Percentiles rank a stretch among this genome's conserved stretches.
Conservation (phyloP, 352 stramenopile species). For the Pythium pyrilobum region DNA sequence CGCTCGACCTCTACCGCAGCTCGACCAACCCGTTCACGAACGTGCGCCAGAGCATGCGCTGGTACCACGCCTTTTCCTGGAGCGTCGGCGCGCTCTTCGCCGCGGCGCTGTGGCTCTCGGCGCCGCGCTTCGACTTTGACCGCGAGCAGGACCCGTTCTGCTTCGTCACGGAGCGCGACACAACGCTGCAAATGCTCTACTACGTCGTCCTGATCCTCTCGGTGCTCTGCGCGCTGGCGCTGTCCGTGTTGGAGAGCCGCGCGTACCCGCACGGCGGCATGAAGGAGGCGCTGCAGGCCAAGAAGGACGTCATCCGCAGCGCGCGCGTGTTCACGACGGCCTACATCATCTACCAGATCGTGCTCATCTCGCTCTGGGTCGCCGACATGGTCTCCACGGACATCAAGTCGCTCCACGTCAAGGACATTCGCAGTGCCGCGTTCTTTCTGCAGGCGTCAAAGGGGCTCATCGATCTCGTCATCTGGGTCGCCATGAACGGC, state of each 20-base stretch:
- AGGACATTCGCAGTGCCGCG: conserved; percentile 46
- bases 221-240: conserved; percentile 52
- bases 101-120: conserved; percentile 47
- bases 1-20: conserved; percentile 81
- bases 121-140: conserved; percentile 34
- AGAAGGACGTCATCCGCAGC: conserved; percentile 78
- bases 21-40: conserved; percentile 88
- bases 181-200: conserved; percentile 59
- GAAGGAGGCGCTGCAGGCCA: conserved; percentile 68
- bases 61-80: conserved; percentile 79
- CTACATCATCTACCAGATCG: conserved; percentile 80
- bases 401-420: conserved; percentile 22
- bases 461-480: conserved; percentile 79
- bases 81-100: conserved; percentile 48
- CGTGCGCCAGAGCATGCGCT: conserved; percentile 57
- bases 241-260: conserved; percentile 65
- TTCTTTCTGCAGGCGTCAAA: conserved; percentile 72
- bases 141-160: conserved; percentile 41
- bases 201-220: conserved; percentile 73
- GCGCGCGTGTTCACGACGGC: conserved; percentile 74
- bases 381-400: conserved; percentile 48
- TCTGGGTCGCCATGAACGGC: conserved; percentile 79
- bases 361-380: conserved; percentile 78
- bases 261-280: conserved; percentile 71
- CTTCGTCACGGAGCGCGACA: conserved; percentile 71